phyloP scores from a whole-genome alignment of 2,329 filamentous ascomycete species.

The Fusarium sp. region DNA sequence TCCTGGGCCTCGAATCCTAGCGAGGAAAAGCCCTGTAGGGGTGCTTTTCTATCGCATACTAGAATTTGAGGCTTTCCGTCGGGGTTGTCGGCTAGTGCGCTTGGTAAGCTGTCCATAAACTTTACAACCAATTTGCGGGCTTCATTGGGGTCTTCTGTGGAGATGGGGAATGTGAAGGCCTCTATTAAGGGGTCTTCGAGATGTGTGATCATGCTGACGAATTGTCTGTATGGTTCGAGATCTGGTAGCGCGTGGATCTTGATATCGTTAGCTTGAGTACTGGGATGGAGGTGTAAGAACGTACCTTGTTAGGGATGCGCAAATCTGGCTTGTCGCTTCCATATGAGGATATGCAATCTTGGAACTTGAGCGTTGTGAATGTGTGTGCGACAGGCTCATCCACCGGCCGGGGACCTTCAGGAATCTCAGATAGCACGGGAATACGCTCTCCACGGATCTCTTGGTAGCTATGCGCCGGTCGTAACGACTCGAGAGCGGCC shows the following conservation, averaged over 20 bases:
- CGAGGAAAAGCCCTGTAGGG: conserved; percentile 79
- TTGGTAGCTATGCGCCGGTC: conserved; percentile 68
- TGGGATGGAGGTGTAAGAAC: conserved; percentile 19
- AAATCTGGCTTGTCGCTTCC: conserved; percentile 95
- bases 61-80: conserved; percentile 86
- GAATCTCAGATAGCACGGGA: conserved; percentile 49
- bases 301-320: conserved; percentile 75
- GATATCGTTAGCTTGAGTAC: background rate
- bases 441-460: conserved; percentile 60
- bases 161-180: conserved; percentile 74
- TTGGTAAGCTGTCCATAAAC: conserved; percentile 76
- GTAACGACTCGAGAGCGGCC: conserved; percentile 45
- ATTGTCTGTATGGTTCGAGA: conserved; percentile 66
- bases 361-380: conserved; percentile 53
- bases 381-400: conserved; percentile 47
- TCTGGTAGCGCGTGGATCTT: conserved; percentile 75
- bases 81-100: conserved; percentile 72
- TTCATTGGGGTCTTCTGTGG: conserved; percentile 61
- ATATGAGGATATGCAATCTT: conserved; percentile 76
- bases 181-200: conserved; percentile 79
- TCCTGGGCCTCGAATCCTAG: conserved; percentile 77
- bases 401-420: conserved; percentile 8
- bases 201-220: conserved; percentile 80
- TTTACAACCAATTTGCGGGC: conserved; percentile 71
- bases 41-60: conserved; percentile 77